A percentile compares a stretch with the other conserved stretches of the same genome.
Evolutionary conservation across 805 yeast species (phyloP).

Genomic region (Osmozyma mogii): DNA sequence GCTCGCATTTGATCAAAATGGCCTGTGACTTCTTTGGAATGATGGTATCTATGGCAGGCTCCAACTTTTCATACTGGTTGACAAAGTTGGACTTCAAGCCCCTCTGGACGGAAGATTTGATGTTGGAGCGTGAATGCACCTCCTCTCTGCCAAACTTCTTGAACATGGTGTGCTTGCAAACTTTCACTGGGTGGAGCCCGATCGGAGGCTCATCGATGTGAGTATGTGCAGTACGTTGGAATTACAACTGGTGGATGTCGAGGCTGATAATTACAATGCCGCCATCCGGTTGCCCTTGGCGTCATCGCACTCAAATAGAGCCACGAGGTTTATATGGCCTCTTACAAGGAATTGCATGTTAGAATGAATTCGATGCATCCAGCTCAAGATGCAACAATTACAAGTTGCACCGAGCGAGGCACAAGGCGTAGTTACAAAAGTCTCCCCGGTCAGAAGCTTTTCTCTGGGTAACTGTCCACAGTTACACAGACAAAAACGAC

Average conservation of each 20-base stretch:
- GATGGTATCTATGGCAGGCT: constrained; percentile 67
- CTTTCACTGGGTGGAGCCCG: not conserved
- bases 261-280: constrained; percentile 40
- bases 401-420: constrained; percentile 39
- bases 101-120: constrained; percentile 91
- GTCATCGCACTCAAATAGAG: constrained; percentile 41
- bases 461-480: constrained; percentile 19
- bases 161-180: constrained; percentile 28
- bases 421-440: constrained; percentile 25
- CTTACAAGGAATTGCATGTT: constrained; percentile 21
- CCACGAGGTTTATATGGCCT: constrained; percentile 32
- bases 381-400: constrained; percentile 35
- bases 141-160: constrained; percentile 75
- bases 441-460: too few species aligned
- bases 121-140: constrained; percentile 81
- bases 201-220: too few species aligned
- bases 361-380: constrained; percentile 20
- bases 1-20: constrained; percentile 78
- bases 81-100: constrained; percentile 72
- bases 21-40: constrained; percentile 86
- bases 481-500: constrained; percentile 13
- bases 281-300: constrained; percentile 33
- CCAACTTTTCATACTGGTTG: constrained; percentile 65
- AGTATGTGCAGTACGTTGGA: too few species aligned
- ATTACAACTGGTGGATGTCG: too few species aligned